Evolutionary conservation across 164 flowering plant genomes (phyloP).

Genomic region (Piper longum): DNA sequence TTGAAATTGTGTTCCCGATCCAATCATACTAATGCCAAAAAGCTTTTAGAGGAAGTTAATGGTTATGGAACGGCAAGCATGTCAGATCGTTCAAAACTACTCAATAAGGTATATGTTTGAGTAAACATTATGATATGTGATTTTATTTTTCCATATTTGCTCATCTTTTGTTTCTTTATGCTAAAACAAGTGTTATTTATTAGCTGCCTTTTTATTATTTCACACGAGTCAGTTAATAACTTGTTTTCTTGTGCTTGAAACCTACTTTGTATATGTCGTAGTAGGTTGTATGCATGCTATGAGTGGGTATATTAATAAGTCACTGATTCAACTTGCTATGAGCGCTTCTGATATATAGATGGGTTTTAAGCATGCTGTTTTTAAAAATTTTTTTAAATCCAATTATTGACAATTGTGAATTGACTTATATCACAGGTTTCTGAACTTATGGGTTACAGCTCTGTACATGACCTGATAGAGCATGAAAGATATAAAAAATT

Average conservation of each 20-base stretch:
- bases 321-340: no score
- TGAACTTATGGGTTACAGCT: constrained; percentile 36
- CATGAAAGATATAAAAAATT: constrained; percentile 26
- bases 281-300: no score
- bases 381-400: no score
- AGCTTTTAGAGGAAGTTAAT: constrained; percentile 34
- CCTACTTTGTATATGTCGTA: no score
- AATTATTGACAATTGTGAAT: no score
- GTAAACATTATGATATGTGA: not conserved
- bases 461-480: constrained; percentile 33
- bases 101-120: constrained; percentile 31
- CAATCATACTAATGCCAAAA: constrained; percentile 36
- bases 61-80: constrained; percentile 27
- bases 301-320: no score
- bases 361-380: no score
- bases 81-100: constrained; percentile 31
- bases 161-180: not conserved
- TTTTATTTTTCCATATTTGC: not conserved
- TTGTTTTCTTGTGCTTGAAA: no score
- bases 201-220: not conserved
- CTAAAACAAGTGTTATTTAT: not conserved
- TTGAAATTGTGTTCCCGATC: constrained; percentile 34
- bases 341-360: no score
- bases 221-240: no score
- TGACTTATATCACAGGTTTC: constrained; percentile 32